Evolutionary conservation across 148 eudicot genomes (phyloP).

Genomic region (Oxyria digyna): DNA sequence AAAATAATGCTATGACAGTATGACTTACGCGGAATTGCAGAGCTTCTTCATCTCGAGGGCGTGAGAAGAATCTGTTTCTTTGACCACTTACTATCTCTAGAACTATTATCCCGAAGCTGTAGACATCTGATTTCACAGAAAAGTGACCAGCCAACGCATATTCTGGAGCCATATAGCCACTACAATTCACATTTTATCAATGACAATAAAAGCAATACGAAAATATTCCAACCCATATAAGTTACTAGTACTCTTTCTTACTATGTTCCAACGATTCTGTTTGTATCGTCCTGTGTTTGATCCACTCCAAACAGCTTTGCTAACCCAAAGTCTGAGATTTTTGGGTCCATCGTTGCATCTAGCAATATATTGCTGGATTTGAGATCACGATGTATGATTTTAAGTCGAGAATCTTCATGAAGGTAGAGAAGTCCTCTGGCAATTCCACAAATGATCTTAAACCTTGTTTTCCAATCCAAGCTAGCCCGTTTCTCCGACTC

Average conservation of each 20-base stretch:
- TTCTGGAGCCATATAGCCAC: too few species aligned
- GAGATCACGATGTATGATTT: too few species aligned
- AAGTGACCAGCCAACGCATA: too few species aligned
- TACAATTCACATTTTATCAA: too few species aligned
- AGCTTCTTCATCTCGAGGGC: constrained; percentile 9
- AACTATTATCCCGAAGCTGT: too few species aligned
- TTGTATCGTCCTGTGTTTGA: constrained; percentile 35
- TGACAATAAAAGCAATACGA: too few species aligned
- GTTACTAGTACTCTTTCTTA: too few species aligned
- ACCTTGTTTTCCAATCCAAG: constrained; percentile 41
- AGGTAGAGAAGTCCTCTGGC: constrained; percentile 46
- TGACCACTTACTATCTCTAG: constrained; percentile 31
- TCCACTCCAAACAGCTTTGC: constrained; percentile 38
- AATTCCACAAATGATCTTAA: constrained; percentile 43
- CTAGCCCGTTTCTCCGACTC: constrained; percentile 24
- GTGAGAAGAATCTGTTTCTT: constrained; percentile 11
- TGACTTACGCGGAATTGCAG: constrained; percentile 12
- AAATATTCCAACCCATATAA: too few species aligned
- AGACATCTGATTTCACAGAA: too few species aligned
- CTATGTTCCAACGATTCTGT: constrained; percentile 47
- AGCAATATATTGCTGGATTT: constrained; percentile 34
- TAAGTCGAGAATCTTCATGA: too few species aligned
- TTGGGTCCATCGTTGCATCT: constrained; percentile 38
- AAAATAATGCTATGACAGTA: too few species aligned
- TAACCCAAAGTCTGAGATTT: constrained; percentile 57